A percentile compares a stretch with the other conserved stretches of the same genome.
phyloP scores from a whole-genome alignment of 257 asterid genomes.

The Ajuga chamaepitys region DNA sequence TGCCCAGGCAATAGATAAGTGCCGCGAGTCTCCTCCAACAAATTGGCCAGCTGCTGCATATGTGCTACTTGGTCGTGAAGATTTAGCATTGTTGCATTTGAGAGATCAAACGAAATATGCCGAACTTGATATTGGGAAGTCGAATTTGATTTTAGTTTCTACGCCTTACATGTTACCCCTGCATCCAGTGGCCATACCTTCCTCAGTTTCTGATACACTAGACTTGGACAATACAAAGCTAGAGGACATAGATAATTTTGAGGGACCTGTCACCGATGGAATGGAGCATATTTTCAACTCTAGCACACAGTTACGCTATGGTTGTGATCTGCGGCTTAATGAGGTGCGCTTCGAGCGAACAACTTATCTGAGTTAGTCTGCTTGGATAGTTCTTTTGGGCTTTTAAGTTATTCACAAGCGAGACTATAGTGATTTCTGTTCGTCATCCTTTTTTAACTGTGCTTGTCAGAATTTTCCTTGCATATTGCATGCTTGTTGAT shows the following conservation, averaged over 20 bases:
- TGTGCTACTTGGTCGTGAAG: conserved; percentile 94
- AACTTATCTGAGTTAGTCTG: conserved; percentile 1
- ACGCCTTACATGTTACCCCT: conserved; percentile 86
- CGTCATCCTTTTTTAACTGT: background rate
- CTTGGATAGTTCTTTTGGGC: background rate
- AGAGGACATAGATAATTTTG: conserved; percentile 64
- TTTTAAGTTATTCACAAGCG: background rate
- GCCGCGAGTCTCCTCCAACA: conserved; percentile 94
- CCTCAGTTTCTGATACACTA: conserved; percentile 72
- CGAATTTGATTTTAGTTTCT: conserved; percentile 61
- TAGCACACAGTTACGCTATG: conserved; percentile 85
- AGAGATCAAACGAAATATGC: conserved; percentile 49
- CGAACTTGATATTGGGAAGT: conserved; percentile 50
- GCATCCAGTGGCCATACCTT: conserved; percentile 82
- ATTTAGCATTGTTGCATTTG: conserved; percentile 65
- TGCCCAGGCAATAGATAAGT: conserved; percentile 75
- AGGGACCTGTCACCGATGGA: conserved; percentile 77
- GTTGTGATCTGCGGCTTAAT: conserved; percentile 90
- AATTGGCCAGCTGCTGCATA: conserved; percentile 98
- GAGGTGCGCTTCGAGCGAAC: conserved; percentile 47
- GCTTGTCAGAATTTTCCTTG: background rate
- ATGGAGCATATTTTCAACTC: conserved; percentile 93
- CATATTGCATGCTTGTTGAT: background rate
- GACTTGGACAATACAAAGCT: conserved; percentile 60
- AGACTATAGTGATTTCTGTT: conserved; percentile 5